A percentile compares a stretch with the other conserved stretches of the same genome.
phyloP scores from a whole-genome alignment of 352 stramenopile species.

The Phytophthora pistaciae region DNA sequence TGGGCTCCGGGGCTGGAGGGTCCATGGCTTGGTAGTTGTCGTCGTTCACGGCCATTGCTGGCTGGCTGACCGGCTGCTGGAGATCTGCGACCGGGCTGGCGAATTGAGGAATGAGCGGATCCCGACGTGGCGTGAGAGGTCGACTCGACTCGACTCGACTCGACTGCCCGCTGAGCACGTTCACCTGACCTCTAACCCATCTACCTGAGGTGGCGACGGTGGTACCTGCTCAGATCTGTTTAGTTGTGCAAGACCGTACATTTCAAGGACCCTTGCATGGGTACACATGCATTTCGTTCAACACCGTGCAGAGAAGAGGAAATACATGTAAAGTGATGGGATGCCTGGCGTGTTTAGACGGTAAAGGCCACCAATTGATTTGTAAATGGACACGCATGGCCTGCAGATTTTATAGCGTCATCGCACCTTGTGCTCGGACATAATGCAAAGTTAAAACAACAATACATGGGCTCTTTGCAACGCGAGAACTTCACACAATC shows the following conservation, averaged over 20 bases:
- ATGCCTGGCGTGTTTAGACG: neutral
- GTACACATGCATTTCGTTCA: neutral
- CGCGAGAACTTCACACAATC: too few species aligned
- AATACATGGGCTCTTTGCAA: too few species aligned
- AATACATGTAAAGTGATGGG: neutral
- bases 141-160: neutral
- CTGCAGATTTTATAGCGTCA: too few species aligned
- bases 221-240: conserved; percentile 2
- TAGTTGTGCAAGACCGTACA: neutral
- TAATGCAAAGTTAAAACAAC: too few species aligned
- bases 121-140: neutral
- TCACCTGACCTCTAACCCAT: conserved; percentile 2
- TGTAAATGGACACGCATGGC: too few species aligned
- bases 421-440: too few species aligned
- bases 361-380: neutral
- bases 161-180: neutral
- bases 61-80: conserved; percentile 6
- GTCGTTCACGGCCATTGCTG: conserved; percentile 17
- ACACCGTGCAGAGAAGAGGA: conserved; percentile 3
- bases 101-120: conserved; percentile 27
- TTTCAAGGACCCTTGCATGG: neutral
- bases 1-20: conserved; percentile 20
- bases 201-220: conserved; percentile 3
- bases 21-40: conserved; percentile 44
- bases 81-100: conserved; percentile 19